Base-by-base conservation (phyloP, 805 yeast species). In the Wickerhamiella lipophila region DNA sequence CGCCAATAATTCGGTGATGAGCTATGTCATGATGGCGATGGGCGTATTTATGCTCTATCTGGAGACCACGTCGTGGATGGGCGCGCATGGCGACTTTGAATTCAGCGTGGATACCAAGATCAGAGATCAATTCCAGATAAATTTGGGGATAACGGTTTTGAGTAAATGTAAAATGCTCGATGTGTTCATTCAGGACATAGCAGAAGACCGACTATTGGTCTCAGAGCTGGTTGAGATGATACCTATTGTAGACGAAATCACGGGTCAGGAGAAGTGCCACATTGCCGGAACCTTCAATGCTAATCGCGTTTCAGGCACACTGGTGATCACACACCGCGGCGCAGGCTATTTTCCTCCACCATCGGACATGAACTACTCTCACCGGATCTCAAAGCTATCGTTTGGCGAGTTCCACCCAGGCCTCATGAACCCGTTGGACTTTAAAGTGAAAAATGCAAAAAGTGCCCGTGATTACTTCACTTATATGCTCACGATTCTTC, bases 331-430 rank as follows among this genome's bases (percentile, higher is more conserved):
- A 1, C 86, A 83, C 2, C 48, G 39, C 9, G 36, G 36, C 3
- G 42, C 36, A 7, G 35, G 35, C 15, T 25, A 26, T n/a, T 44
- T 30, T 23, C 19, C 43, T 2, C 49, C 49, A 4, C 47, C 41
- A 7, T 19, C 36, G 35, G 65, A 72, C 19, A 65, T 84, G 51
- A 83, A 89, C 60, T 82, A 89, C 61, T 75, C 95, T 0, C 98
- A 92, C 64, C 77, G 77, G 4, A 80, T 92, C 52, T 76, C 76
- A 52, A 97, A 89, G 63, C 76, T 87, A 53, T 86, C 96, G 9
- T 89, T 80, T 65, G 98, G 98, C 12, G 84, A 78, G 32, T 87
- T 82, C 64, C 87, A 78, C 60, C 96, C 98, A 2, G 81, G 75
- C 56, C 71, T 88, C 53, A 73, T 81, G 56, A 89, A 89, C 60